These are phyloP conservation scores for Anthracocystis walkeri DNA, from an alignment of 1,284 basidiomycete species.

Conservation along the genomic window DNA sequence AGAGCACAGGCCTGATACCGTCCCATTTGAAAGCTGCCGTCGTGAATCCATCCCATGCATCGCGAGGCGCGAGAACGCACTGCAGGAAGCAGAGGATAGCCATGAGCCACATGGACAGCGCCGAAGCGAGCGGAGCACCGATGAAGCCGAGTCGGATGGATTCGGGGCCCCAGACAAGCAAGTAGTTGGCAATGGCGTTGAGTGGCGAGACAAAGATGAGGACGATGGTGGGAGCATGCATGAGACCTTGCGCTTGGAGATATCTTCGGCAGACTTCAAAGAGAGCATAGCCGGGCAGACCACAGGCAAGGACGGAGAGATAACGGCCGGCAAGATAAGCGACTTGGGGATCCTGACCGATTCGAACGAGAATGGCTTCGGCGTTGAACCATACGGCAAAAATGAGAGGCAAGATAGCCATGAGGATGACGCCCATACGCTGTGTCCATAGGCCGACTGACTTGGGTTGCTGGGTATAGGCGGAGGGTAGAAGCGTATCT, in stretches of 20 bases:
- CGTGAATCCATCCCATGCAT: constrained; percentile 86
- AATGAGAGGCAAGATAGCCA: constrained; percentile 50
- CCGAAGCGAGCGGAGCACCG: constrained; percentile 90
- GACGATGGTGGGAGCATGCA: constrained; percentile 86
- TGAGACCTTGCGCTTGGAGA: constrained; percentile 75
- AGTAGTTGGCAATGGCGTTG: constrained; percentile 84
- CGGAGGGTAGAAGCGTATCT: constrained; percentile 88
- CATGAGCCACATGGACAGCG: constrained; percentile 87
- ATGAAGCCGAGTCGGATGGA: constrained; percentile 81
- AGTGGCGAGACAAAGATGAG: constrained; percentile 86
- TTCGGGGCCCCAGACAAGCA: constrained; percentile 75
- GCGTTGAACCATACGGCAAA: constrained; percentile 79
- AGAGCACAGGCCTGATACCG: constrained; percentile 50
- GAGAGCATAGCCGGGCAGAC: constrained; percentile 85
- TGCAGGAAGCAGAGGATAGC: constrained; percentile 70
- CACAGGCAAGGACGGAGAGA: constrained; percentile 81
- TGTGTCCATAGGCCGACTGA: constrained; percentile 91
- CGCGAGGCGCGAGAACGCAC: constrained; percentile 76
- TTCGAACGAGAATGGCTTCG: constrained; percentile 79
- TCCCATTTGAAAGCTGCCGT: constrained; percentile 64
- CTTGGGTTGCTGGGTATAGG: constrained; percentile 87
- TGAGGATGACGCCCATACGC: constrained; percentile 78
- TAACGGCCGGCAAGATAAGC: constrained; percentile 80
- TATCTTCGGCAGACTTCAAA: constrained; percentile 62
- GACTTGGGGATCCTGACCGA: constrained; percentile 88